Evolutionary conservation across 2,329 filamentous ascomycete species (phyloP).

Genomic region (Raffaelea deltoideospora): DNA sequence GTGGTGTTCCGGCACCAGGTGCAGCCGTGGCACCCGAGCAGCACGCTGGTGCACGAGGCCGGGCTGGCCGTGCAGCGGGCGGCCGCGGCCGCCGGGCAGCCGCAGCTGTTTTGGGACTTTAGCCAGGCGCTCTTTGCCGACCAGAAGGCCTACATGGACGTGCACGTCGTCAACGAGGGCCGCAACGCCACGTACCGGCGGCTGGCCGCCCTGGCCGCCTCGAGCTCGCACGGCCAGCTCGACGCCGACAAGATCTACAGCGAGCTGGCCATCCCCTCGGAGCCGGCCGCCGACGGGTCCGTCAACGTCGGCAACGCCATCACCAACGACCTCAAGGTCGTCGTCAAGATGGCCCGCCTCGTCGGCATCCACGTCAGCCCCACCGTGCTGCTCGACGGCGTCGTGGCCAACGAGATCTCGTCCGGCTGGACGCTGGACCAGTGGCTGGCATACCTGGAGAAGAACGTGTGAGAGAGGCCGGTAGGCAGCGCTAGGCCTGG

Average conservation of each 20-base stretch:
- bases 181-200: constrained; percentile 73
- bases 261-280: constrained; percentile 53
- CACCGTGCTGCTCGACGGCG: constrained; percentile 76
- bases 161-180: constrained; percentile 66
- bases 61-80: constrained; percentile 64
- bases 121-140: constrained; percentile 47
- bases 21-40: constrained; percentile 89
- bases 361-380: constrained; percentile 82
- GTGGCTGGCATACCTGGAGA: constrained; percentile 71
- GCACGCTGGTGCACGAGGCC: constrained; percentile 68
- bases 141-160: constrained; percentile 73
- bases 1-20: constrained; percentile 84
- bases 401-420: constrained; percentile 64
- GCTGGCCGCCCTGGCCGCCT: constrained; percentile 57
- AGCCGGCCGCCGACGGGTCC: constrained; percentile 48
- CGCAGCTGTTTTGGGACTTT: constrained; percentile 67
- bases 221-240: constrained; percentile 52
- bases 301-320: constrained; percentile 70
- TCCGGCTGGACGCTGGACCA: constrained; percentile 65
- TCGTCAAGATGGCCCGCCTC: constrained; percentile 66
- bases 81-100: constrained; percentile 20
- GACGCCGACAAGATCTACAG: constrained; percentile 55
- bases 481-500: too few relatives aligned
- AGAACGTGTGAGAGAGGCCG: too few relatives aligned
- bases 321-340: constrained; percentile 70